These are phyloP conservation scores for Maudiozyma pseudohumilis DNA, from an alignment of 805 yeast genomes.

Conservation along the genomic window DNA sequence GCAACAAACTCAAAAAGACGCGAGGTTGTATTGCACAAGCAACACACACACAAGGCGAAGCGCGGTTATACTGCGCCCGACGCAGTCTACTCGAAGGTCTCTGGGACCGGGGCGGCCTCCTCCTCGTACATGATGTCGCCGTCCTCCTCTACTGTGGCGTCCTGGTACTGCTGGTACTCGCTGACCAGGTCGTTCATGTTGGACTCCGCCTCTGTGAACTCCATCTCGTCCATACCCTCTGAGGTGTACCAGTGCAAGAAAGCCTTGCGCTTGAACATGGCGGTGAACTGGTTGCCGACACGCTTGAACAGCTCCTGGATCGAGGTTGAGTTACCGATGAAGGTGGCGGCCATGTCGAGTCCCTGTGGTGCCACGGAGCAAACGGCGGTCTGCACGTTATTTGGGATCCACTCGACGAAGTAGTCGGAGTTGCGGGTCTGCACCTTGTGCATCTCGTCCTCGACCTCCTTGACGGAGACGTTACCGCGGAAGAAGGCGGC, in stretches of 20 bases:
- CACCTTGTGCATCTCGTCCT: constrained; percentile 81
- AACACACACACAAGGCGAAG: too few relatives aligned
- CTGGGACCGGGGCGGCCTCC: constrained; percentile 33
- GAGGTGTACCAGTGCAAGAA: constrained; percentile 93
- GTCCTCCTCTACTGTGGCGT: constrained; percentile 65
- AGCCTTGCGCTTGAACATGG: constrained; percentile 89
- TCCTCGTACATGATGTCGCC: constrained; percentile 39
- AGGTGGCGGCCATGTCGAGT: constrained; percentile 83
- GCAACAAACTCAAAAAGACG: too few relatives aligned
- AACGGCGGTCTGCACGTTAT: constrained; percentile 87
- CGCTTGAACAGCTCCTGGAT: constrained; percentile 86
- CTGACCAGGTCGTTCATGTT: constrained; percentile 81
- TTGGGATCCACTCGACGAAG: constrained; percentile 95
- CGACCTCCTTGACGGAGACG: constrained; percentile 86
- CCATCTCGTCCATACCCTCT: constrained; percentile 95
- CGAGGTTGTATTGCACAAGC: too few relatives aligned
- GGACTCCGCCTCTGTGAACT: constrained; percentile 88
- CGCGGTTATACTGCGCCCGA: too few relatives aligned
- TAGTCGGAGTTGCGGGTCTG: constrained; percentile 73
- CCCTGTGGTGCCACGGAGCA: constrained; percentile 85
- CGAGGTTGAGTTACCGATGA: constrained; percentile 87
- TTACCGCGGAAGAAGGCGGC: constrained; percentile 93
- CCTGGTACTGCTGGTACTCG: constrained; percentile 91
- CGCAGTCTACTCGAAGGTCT: constrained; percentile 22
- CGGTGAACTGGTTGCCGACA: constrained; percentile 80